These are phyloP conservation scores for Corymbia citriodora DNA, from an alignment of 441 rosid species.

Conservation along the genomic window DNA sequence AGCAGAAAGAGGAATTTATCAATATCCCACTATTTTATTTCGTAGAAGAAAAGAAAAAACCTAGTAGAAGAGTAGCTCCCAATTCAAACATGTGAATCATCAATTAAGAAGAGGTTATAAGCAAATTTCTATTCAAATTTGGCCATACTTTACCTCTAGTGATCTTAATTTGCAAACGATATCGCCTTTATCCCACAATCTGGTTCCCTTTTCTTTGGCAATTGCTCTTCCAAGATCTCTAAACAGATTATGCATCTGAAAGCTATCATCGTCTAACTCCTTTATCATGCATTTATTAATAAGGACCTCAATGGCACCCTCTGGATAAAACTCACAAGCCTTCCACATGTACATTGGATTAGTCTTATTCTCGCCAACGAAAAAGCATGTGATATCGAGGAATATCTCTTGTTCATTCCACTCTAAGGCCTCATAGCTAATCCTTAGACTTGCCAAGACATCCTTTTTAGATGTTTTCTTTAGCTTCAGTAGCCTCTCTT, in stretches of 20 bases:
- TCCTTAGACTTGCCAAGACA: background rate
- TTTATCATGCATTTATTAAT: background rate
- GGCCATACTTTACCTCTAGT: too few relatives aligned
- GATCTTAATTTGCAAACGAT: too few relatives aligned
- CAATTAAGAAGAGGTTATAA: too few relatives aligned
- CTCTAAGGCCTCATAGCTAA: background rate
- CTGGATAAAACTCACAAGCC: fast-evolving
- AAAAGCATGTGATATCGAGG: background rate
- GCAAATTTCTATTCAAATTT: too few relatives aligned
- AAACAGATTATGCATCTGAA: background rate
- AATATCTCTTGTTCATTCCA: fast-evolving
- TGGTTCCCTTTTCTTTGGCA: fast-evolving
- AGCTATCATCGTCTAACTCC: fast-evolving
- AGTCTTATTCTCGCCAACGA: fast-evolving
- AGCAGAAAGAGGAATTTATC: too few relatives aligned
- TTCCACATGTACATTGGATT: background rate
- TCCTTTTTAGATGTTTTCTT: background rate
- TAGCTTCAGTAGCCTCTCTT: background rate
- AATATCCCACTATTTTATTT: too few relatives aligned
- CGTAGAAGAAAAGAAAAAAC: too few relatives aligned
- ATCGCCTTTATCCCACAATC: background rate
- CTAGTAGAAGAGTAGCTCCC: too few relatives aligned
- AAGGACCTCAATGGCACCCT: fast-evolving
- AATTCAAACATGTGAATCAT: too few relatives aligned
- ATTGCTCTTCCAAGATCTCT: background rate